phyloP scores from a whole-genome alignment of 1,284 basidiomycete genomes.

The Trametes sp. region DNA sequence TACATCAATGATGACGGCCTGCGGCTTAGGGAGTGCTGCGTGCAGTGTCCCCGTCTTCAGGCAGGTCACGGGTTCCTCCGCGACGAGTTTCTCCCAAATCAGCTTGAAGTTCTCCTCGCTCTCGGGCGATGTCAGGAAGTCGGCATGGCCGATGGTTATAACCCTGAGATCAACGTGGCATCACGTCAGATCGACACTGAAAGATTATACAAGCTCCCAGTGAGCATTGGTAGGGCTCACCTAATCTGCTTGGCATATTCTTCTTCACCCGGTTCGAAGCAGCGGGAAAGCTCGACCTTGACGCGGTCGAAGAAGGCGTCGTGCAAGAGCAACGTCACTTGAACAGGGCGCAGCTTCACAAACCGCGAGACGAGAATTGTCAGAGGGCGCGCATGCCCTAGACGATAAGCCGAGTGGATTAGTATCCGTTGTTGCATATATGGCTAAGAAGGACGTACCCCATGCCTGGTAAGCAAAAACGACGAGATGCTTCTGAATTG shows the following conservation, averaged over 20 bases:
- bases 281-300: conserved; percentile 16
- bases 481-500: not conserved
- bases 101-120: not conserved
- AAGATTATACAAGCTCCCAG: too few species aligned
- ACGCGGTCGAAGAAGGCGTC: conserved; percentile 13
- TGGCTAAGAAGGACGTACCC: not conserved
- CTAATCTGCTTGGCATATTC: conserved; percentile 4
- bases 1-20: conserved; percentile 15
- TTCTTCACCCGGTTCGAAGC: conserved; percentile 15
- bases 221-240: not conserved
- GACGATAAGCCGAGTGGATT: not conserved
- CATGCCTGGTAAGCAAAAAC: not conserved
- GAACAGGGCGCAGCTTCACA: not conserved
- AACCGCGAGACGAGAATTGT: not conserved
- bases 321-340: conserved; percentile 18
- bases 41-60: not conserved
- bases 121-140: not conserved
- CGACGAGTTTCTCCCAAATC: not conserved
- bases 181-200: too few species aligned
- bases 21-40: not conserved
- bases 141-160: not conserved
- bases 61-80: not conserved
- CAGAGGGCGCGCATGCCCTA: conserved; percentile 13
- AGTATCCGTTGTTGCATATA: not conserved
- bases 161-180: not conserved